Evolutionary conservation across 2,329 filamentous ascomycete genomes (phyloP).

Genomic region (Trichoderma polysporum): DNA sequence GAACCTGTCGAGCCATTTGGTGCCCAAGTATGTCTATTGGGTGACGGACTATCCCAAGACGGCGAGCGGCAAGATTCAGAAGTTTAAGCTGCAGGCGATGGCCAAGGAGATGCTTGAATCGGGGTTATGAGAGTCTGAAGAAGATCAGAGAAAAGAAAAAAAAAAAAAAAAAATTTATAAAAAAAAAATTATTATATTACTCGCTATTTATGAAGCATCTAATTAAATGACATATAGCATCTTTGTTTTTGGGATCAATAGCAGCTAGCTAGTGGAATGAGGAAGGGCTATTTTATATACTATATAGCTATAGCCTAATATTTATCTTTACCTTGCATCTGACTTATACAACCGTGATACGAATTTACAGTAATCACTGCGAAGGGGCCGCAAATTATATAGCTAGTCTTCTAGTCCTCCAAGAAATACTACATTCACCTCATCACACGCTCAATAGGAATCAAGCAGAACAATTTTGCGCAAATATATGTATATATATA

Average conservation of each 20-base stretch:
- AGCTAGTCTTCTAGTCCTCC: too few species aligned
- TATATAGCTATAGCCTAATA: background rate
- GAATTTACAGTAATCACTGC: too few species aligned
- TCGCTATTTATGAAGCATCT: background rate
- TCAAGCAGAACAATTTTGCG: background rate
- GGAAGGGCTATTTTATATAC: background rate
- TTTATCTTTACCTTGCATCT: background rate
- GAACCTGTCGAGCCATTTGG: constrained; percentile 71
- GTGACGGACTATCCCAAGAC: constrained; percentile 87
- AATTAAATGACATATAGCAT: background rate
- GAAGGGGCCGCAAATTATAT: too few species aligned
- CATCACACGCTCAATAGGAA: too few species aligned
- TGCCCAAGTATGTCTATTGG: constrained; percentile 90
- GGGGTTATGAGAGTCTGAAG: background rate
- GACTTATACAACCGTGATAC: too few species aligned
- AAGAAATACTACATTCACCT: too few species aligned
- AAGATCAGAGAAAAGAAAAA: background rate
- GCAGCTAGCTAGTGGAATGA: background rate
- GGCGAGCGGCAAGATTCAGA: constrained; percentile 94
- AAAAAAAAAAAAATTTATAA: background rate
- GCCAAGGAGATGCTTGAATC: constrained; percentile 44
- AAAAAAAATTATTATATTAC: background rate
- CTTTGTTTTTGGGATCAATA: background rate
- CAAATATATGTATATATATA: background rate
- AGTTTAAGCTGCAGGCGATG: constrained; percentile 76